Percentiles rank a stretch among this genome's conserved stretches.
phyloP scores from a whole-genome alignment of 768 basidiomycete species.

The Rhizopogon vesiculosus region DNA sequence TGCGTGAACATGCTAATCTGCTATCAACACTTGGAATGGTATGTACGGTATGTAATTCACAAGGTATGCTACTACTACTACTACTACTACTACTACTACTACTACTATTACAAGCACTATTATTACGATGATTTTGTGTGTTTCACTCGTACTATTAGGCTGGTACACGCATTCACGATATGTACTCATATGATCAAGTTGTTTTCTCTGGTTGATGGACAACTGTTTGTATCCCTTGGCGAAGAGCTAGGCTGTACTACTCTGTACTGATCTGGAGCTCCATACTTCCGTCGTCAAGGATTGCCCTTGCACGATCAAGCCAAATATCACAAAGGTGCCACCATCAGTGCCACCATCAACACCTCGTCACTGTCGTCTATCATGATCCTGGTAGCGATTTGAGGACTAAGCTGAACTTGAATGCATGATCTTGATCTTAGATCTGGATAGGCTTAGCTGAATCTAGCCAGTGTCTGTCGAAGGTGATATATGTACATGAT shows the following conservation, averaged over 20 bases:
- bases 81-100: not conserved
- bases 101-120: no score
- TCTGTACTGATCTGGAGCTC: not conserved
- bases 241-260: no score
- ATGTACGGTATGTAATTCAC: not conserved
- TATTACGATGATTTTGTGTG: not conserved
- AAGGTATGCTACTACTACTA: not conserved
- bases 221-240: not conserved
- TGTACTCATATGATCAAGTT: not conserved
- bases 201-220: not conserved
- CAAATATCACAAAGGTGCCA: not conserved
- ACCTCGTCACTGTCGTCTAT: not conserved
- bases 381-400: not conserved
- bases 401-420: no score
- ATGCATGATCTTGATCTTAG: no score
- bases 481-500: no score
- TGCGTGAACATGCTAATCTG: not conserved
- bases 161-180: not conserved
- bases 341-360: not conserved
- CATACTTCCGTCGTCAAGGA: not conserved
- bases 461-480: no score
- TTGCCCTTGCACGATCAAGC: not conserved
- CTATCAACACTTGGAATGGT: not conserved
- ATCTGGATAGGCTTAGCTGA: no score
- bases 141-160: not conserved